Percentiles rank a stretch among this genome's conserved stretches.
phyloP scores from a whole-genome alignment of 2,329 filamentous ascomycete species.

The Trichoderma brevicompactum region DNA sequence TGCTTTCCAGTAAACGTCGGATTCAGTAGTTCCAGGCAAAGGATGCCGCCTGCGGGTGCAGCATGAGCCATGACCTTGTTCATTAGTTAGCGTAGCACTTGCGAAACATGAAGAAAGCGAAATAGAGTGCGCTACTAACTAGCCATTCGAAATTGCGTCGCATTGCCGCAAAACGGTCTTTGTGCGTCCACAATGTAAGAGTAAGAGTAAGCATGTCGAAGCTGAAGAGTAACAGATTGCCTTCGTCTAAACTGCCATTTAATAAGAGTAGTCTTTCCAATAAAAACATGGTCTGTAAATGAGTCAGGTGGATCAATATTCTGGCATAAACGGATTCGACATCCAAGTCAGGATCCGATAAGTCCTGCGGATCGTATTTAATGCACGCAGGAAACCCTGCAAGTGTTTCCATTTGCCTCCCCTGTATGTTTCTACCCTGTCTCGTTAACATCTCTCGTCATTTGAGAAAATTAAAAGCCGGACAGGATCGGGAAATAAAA shows the following conservation, averaged over 20 bases:
- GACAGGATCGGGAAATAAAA: background rate
- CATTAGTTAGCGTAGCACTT: background rate
- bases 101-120: background rate
- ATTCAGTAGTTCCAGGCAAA: conserved; percentile 55
- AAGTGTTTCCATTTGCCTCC: conserved; percentile 3
- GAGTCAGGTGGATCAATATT: conserved; percentile 53
- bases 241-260: conserved; percentile 43
- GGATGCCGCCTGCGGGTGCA: conserved; percentile 54
- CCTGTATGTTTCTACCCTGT: conserved; percentile 11
- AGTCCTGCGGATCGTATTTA: conserved; percentile 44
- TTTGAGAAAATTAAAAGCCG: rapidly evolving
- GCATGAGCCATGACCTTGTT: conserved; percentile 54
- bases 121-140: conserved; percentile 38
- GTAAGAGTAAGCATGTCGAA: conserved; percentile 54
- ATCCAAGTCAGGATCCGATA: conserved; percentile 42
- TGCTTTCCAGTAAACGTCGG: conserved; percentile 46
- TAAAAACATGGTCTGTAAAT: conserved; percentile 63
- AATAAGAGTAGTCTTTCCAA: conserved; percentile 60
- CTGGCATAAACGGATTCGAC: conserved; percentile 47
- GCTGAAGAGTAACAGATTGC: conserved; percentile 50
- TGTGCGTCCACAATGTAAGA: conserved; percentile 54
- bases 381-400: conserved; percentile 42
- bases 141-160: conserved; percentile 55
- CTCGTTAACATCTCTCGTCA: background rate
- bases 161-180: conserved; percentile 50